These are phyloP conservation scores for Gaertneriomyces sp. DNA, from an alignment of 192 early-diverging fungal species.

Conservation along the genomic window DNA sequence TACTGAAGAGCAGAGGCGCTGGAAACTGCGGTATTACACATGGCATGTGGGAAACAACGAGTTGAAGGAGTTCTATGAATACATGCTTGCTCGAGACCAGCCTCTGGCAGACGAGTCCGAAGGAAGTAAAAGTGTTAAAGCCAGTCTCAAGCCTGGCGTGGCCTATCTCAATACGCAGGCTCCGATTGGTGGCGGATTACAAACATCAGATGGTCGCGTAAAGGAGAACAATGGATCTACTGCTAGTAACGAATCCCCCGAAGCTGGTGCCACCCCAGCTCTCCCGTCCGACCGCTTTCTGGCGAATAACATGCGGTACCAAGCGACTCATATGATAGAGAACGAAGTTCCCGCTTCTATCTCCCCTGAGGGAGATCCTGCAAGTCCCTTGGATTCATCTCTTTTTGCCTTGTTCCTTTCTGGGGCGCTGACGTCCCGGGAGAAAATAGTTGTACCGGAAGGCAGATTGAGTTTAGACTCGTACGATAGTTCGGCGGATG, in stretches of 20 bases:
- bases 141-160: background rate
- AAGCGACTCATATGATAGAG: background rate
- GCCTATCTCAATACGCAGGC: background rate
- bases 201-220: background rate
- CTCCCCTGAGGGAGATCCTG: background rate
- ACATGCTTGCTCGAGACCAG: background rate
- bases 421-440: background rate
- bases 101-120: background rate
- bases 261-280: background rate
- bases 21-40: constrained; percentile 28
- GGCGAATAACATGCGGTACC: background rate
- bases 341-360: background rate
- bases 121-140: background rate
- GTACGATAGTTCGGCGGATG: background rate
- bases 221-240: background rate
- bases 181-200: background rate
- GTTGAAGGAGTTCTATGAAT: constrained; percentile 20
- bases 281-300: background rate
- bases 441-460: background rate
- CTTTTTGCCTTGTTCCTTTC: background rate
- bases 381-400: background rate
- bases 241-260: background rate
- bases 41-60: constrained; percentile 30
- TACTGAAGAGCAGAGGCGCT: constrained; percentile 27
- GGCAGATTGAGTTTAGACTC: background rate